A percentile compares a stretch with the other conserved stretches of the same genome.
Conservation (phyloP, 1,139 yeast species). For the Yamadazyma kanchanaburiensis region DNA sequence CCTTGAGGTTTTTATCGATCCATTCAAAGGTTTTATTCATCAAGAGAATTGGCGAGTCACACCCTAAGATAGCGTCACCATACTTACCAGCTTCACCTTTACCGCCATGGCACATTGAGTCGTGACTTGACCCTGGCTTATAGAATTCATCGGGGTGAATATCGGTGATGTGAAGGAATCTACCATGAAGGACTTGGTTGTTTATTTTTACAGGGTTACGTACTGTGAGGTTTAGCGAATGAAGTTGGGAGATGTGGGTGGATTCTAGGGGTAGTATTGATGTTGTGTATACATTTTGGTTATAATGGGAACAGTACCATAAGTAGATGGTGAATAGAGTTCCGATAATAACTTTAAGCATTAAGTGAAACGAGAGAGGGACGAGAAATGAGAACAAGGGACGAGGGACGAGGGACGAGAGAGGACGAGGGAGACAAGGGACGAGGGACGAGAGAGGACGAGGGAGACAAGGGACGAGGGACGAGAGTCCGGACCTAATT, state of each 20-base stretch:
- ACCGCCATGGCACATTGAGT: constrained; percentile 58
- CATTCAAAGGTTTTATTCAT: constrained; percentile 65
- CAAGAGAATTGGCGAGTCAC: constrained; percentile 63
- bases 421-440: too few relatives aligned
- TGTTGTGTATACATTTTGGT: constrained; percentile 3
- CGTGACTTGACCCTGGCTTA: constrained; percentile 47
- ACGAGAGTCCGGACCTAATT: too few relatives aligned
- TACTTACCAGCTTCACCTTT: constrained; percentile 55
- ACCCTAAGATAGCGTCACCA: constrained; percentile 74
- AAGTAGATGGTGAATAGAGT: constrained; percentile 7
- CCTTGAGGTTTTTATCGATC: constrained; percentile 60
- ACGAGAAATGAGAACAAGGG: too few relatives aligned
- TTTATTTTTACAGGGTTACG: constrained; percentile 30
- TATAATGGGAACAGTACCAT: constrained; percentile 9
- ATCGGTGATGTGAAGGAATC: constrained; percentile 82
- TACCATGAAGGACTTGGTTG: constrained; percentile 49
- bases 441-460: too few relatives aligned
- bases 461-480: too few relatives aligned
- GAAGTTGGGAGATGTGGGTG: constrained; percentile 5
- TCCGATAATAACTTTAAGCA: constrained; percentile 8
- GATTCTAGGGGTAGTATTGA: constrained; percentile 6
- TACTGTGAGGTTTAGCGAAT: constrained; percentile 23
- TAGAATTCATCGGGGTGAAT: constrained; percentile 82
- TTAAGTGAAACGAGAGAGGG: too few relatives aligned
- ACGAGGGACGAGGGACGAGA: too few relatives aligned